Evolutionary conservation across 2,329 filamentous ascomycete species (phyloP).

Genomic region (Trichoderma harzianum): DNA sequence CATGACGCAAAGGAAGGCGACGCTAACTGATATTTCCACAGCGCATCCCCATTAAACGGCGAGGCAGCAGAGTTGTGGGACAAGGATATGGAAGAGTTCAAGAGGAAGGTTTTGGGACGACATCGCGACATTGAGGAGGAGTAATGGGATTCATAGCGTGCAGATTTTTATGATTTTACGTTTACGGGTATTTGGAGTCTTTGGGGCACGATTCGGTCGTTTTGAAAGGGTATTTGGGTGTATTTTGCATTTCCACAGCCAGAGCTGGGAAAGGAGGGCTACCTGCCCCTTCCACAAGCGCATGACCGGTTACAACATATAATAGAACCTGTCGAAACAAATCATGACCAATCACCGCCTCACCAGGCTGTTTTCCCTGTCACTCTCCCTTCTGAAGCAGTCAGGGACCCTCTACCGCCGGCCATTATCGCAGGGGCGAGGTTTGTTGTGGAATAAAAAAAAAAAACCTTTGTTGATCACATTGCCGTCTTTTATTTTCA

Average conservation of each 20-base stretch:
- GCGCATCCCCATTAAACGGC: conserved; percentile 89
- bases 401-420: neutral
- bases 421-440: neutral
- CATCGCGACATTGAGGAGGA: conserved; percentile 65
- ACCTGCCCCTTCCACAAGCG: conserved; percentile 5
- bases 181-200: conserved; percentile 43
- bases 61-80: conserved; percentile 97
- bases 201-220: conserved; percentile 31
- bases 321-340: conserved; percentile 18
- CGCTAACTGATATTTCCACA: conserved; percentile 38
- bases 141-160: conserved; percentile 16
- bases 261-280: conserved; percentile 13
- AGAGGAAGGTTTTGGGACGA: conserved; percentile 65
- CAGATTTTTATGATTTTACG: conserved; percentile 19
- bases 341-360: conserved; percentile 20
- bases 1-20: neutral
- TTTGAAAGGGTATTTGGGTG: conserved; percentile 33
- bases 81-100: conserved; percentile 80
- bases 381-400: neutral
- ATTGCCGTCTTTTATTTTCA: conserved; percentile 36
- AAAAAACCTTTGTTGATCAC: conserved; percentile 30
- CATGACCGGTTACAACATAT: conserved; percentile 13
- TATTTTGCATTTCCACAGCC: conserved; percentile 25
- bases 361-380: conserved; percentile 2
- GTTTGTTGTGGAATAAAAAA: conserved; percentile 18